Percentiles rank a stretch among this genome's conserved stretches.
Evolutionary conservation across 192 early-diverging fungal genomes (phyloP).

Genomic region (Dissophora globulifera): DNA sequence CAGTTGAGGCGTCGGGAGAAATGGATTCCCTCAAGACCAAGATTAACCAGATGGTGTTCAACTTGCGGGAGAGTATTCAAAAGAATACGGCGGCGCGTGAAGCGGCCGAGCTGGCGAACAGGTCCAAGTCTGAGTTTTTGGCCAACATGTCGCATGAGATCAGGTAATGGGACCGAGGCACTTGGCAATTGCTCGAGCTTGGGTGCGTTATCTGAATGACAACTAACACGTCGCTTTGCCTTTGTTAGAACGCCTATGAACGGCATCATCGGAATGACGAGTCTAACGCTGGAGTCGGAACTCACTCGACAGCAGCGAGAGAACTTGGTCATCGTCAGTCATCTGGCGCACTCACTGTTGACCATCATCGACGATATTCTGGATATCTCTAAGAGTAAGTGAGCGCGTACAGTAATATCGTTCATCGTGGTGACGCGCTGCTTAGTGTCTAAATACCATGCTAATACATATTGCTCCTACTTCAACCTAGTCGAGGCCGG

Average conservation of each 20-base stretch:
- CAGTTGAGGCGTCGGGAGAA: constrained; percentile 82
- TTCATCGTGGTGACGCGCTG: too few relatives aligned
- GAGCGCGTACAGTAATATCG: neutral
- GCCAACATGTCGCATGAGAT: constrained; percentile 73
- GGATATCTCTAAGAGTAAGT: constrained; percentile 79
- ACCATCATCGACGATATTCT: constrained; percentile 87
- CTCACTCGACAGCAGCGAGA: constrained; percentile 84
- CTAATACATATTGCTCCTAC: neutral
- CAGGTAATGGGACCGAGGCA: constrained; percentile 7
- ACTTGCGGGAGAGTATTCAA: constrained; percentile 79
- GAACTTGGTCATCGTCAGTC: constrained; percentile 82
- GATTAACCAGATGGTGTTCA: constrained; percentile 87
- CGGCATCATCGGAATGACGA: constrained; percentile 82
- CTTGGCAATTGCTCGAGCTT: neutral
- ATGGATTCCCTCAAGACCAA: constrained; percentile 86
- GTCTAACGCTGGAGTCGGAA: constrained; percentile 79
- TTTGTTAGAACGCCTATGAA: constrained; percentile 82
- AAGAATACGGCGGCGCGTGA: constrained; percentile 84
- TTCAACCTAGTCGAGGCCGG: constrained; percentile 75
- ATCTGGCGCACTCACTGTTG: constrained; percentile 75
- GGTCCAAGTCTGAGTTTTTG: constrained; percentile 79
- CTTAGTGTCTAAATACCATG: neutral
- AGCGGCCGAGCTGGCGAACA: constrained; percentile 84
- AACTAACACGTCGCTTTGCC: too few relatives aligned
- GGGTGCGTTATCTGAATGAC: neutral